Evolutionary conservation across 2,329 filamentous ascomycete genomes (phyloP).

Genomic region (Fusarium nodosum): DNA sequence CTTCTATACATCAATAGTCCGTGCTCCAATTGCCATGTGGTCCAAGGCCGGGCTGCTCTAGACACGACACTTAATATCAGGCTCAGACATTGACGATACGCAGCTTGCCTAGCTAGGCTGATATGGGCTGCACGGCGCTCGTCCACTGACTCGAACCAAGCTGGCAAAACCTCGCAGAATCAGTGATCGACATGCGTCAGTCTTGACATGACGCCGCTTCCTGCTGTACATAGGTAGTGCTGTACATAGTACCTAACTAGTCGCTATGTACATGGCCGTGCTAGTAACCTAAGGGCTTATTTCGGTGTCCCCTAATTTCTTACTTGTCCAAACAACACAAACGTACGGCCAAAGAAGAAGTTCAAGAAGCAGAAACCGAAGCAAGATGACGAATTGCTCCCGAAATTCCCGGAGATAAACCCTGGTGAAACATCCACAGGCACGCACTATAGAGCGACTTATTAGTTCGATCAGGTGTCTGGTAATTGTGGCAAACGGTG

Average conservation of each 20-base stretch:
- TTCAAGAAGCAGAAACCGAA: not conserved
- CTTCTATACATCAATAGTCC: conserved; percentile 8
- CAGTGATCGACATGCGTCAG: conserved; percentile 23
- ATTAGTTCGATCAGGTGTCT: conserved; percentile 19
- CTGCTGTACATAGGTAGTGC: too few species aligned
- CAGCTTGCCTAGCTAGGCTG: conserved; percentile 14
- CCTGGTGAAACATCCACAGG: not conserved
- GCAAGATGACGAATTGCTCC: not conserved
- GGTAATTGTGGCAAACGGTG: conserved; percentile 35
- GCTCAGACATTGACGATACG: conserved; percentile 5
- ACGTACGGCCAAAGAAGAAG: not conserved
- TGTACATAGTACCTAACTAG: not conserved
- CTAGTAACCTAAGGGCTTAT: not conserved
- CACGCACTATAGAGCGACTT: conserved; percentile 4
- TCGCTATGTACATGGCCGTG: not conserved
- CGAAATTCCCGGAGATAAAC: not conserved
- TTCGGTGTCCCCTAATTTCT: not conserved
- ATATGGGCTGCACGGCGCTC: conserved; percentile 9
- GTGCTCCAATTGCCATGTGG: conserved; percentile 9
- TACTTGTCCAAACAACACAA: not conserved
- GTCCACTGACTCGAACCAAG: conserved; percentile 13
- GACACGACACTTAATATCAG: not conserved
- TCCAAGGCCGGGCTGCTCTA: conserved; percentile 4
- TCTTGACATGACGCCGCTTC: conserved; percentile 4
- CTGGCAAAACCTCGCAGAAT: conserved; percentile 5